A percentile compares a stretch with the other conserved stretches of the same genome.
phyloP scores from a whole-genome alignment of 441 rosid species.

The Populus tomentosa region DNA sequence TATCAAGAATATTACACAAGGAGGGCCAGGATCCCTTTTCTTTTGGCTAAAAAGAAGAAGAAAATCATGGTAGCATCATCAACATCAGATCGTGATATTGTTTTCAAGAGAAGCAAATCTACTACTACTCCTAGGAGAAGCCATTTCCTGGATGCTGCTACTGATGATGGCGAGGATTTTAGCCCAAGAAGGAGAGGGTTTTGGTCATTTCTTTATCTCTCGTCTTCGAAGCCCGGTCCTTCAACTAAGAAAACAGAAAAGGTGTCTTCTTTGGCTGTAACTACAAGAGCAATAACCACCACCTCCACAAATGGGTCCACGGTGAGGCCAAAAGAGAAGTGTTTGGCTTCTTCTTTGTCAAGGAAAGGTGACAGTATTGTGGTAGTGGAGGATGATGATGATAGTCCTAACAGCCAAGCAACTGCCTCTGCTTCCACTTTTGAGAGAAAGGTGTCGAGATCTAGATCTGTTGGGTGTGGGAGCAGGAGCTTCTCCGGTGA shows the following conservation, averaged over 20 bases:
- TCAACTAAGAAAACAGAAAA: conserved; percentile 34
- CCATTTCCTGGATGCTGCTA: conserved; percentile 32
- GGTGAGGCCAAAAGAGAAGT: conserved; percentile 33
- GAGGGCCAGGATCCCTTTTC: conserved; percentile 61
- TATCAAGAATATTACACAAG: conserved; percentile 29
- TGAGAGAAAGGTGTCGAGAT: conserved; percentile 86
- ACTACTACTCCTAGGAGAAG: conserved; percentile 42
- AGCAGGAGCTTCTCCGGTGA: conserved; percentile 97
- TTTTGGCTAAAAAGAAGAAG: conserved; percentile 75
- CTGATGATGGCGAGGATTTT: conserved; percentile 36
- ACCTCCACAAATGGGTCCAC: conserved; percentile 15
- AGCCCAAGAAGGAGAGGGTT: conserved; percentile 68
- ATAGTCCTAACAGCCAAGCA: conserved; percentile 42
- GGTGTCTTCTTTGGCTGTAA: conserved; percentile 20
- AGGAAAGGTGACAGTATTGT: conserved; percentile 32
- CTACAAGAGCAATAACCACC: not conserved
- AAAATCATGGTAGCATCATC: conserved; percentile 47
- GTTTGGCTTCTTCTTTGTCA: conserved; percentile 39
- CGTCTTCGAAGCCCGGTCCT: conserved; percentile 40
- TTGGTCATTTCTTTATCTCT: conserved; percentile 76
- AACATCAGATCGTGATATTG: conserved; percentile 40
- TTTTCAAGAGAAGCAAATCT: conserved; percentile 82
- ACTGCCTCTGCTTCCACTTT: conserved; percentile 42
- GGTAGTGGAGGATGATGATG: conserved; percentile 45
- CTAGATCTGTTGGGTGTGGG: conserved; percentile 97